These are phyloP conservation scores for Gaultheria prostrata DNA, from an alignment of 148 eudicot genomes.

Conservation along the genomic window DNA sequence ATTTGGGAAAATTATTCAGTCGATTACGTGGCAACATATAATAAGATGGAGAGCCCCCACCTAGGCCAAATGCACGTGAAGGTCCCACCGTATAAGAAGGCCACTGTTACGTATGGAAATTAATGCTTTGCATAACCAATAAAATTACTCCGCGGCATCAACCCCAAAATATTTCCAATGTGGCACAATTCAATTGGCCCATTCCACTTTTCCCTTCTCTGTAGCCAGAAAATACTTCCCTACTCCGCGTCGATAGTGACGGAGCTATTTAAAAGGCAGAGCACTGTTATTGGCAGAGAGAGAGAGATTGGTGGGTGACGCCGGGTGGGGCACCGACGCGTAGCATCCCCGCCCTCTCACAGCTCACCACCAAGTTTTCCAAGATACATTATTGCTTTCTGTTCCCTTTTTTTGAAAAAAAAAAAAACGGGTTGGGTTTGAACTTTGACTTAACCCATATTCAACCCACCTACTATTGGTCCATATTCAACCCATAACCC, in stretches of 20 bases:
- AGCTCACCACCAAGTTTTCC: no score
- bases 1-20: no score
- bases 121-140: not conserved
- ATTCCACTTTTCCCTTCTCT: not conserved
- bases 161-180: not conserved
- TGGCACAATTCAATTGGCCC: not conserved
- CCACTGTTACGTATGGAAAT: not conserved
- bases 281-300: slow-evolving; percentile 6
- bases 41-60: not conserved
- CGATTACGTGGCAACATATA: not conserved
- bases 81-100: not conserved
- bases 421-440: no score
- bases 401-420: no score
- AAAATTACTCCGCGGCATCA: not conserved
- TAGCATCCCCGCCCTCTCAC: slow-evolving; percentile 28
- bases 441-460: no score
- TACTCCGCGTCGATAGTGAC: not conserved
- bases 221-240: not conserved
- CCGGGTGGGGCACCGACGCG: slow-evolving; percentile 17
- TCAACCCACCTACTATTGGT: no score
- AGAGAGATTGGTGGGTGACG: not conserved
- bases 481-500: no score
- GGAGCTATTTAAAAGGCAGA: slow-evolving; percentile 12
- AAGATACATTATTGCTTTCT: no score
- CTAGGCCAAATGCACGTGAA: slow-evolving; percentile 8